These are phyloP conservation scores for Pichia sp. DNA, from an alignment of 1,139 yeast species.

Conservation along the genomic window DNA sequence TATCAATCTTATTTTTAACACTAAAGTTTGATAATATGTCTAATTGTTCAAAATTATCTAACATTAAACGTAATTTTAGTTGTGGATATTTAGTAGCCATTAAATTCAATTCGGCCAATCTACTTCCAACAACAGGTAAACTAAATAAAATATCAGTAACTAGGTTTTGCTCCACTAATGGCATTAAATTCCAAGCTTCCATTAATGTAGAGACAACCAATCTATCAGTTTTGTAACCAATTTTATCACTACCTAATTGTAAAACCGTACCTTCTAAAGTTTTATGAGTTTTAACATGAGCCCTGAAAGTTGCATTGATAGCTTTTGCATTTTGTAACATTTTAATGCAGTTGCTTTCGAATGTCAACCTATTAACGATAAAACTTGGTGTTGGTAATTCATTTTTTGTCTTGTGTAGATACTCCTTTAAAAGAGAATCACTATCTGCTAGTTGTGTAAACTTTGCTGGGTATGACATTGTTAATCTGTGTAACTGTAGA, in stretches of 20 bases:
- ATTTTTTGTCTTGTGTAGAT: slow-evolving; percentile 10
- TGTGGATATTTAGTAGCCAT: slow-evolving; percentile 37
- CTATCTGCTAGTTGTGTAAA: slow-evolving; percentile 26
- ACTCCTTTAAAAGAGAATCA: slow-evolving; percentile 16
- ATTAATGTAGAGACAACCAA: slow-evolving; percentile 66
- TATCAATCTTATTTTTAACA: slow-evolving; percentile 12
- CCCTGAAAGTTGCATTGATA: slow-evolving; percentile 15
- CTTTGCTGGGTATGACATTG: slow-evolving; percentile 20
- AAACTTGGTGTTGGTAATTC: slow-evolving; percentile 50
- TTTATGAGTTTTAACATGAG: slow-evolving; percentile 76
- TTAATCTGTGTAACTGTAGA: no score
- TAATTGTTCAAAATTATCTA: slow-evolving; percentile 56
- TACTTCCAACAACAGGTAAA: slow-evolving; percentile 53
- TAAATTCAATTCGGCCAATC: slow-evolving; percentile 43
- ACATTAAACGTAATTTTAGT: slow-evolving; percentile 44
- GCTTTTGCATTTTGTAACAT: slow-evolving; percentile 34
- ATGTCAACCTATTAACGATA: slow-evolving; percentile 35
- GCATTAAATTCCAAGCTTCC: slow-evolving; percentile 47
- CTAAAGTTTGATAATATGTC: slow-evolving; percentile 38
- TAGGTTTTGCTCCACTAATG: slow-evolving; percentile 29
- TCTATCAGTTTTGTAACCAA: slow-evolving; percentile 28
- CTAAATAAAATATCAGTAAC: slow-evolving; percentile 62
- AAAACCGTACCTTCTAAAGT: slow-evolving; percentile 41
- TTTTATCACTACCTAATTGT: slow-evolving; percentile 38
- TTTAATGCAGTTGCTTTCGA: slow-evolving; percentile 34